These are phyloP conservation scores for Achaetomium macrosporum DNA, from an alignment of 2,329 filamentous ascomycete genomes.

Conservation along the genomic window DNA sequence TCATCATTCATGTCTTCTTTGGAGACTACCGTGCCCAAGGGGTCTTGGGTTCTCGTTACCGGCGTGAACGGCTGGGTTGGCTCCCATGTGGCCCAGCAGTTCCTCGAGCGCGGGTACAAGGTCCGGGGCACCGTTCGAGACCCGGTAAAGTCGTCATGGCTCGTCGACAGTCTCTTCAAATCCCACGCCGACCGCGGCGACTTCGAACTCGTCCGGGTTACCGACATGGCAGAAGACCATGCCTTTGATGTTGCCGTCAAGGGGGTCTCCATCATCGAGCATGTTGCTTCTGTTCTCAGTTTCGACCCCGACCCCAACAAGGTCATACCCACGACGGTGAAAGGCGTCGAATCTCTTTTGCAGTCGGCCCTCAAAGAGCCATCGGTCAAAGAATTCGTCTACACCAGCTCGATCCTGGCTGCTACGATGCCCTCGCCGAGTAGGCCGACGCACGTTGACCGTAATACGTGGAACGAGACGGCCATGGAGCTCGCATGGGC, in stretches of 20 bases:
- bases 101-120: not conserved
- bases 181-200: not conserved
- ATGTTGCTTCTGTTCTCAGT: conserved; percentile 34
- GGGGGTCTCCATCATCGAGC: conserved; percentile 29
- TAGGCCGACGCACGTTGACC: not conserved
- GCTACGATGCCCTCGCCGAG: conserved; percentile 14
- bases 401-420: conserved; percentile 33
- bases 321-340: conserved; percentile 33
- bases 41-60: not conserved
- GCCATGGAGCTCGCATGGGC: not conserved
- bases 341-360: conserved; percentile 28
- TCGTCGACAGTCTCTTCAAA: not conserved
- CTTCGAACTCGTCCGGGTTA: not conserved
- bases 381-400: conserved; percentile 36
- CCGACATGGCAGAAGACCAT: not conserved
- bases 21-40: not conserved
- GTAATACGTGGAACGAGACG: not conserved
- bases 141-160: not conserved
- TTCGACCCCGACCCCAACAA: conserved; percentile 34
- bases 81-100: not conserved
- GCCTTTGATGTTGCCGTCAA: not conserved
- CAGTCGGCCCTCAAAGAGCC: conserved; percentile 32
- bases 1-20: conserved; percentile 20
- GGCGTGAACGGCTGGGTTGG: not conserved
- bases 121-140: not conserved